A percentile compares a stretch with the other conserved stretches of the same genome.
phyloP scores from a whole-genome alignment of 1,139 yeast genomes.

The Hanseniaspora gamundiae region DNA sequence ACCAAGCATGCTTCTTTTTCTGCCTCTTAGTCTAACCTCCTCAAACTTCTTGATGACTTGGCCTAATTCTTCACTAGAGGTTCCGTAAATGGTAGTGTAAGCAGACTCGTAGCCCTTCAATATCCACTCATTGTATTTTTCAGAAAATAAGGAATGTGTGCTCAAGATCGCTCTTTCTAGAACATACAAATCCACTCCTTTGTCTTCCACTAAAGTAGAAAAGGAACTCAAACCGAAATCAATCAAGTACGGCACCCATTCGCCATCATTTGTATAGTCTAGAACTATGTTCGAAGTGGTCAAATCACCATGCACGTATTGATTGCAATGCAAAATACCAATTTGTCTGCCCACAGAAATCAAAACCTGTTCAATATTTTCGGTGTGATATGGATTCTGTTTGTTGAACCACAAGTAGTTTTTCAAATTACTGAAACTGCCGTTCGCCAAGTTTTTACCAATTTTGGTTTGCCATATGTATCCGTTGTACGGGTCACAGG shows the following conservation, averaged over 20 bases:
- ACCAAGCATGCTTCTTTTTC: constrained; percentile 92
- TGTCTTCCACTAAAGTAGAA: constrained; percentile 72
- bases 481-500: constrained; percentile 68
- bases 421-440: constrained; percentile 46
- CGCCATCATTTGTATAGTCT: constrained; percentile 1
- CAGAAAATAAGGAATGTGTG: constrained; percentile 74
- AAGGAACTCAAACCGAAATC: constrained; percentile 85
- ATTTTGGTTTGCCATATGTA: constrained; percentile 81
- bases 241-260: constrained; percentile 48
- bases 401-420: constrained; percentile 59
- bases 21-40: constrained; percentile 81
- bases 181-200: constrained; percentile 92
- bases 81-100: constrained; percentile 25
- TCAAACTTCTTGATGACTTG: constrained; percentile 58
- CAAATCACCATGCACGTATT: constrained; percentile 87
- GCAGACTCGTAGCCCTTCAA: constrained; percentile 56
- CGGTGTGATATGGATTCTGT: constrained; percentile 21
- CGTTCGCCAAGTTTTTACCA: constrained; percentile 40
- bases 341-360: constrained; percentile 53
- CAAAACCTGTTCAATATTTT: constrained; percentile 33
- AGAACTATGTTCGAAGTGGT: constrained; percentile 82
- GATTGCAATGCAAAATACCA: constrained; percentile 61
- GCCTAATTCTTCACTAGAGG: constrained; percentile 28
- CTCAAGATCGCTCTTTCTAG: constrained; percentile 83
- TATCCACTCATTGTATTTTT: constrained; percentile 54